Evolutionary conservation across 352 stramenopile genomes (phyloP).

Genomic region (Phytophthora sansomeana): DNA sequence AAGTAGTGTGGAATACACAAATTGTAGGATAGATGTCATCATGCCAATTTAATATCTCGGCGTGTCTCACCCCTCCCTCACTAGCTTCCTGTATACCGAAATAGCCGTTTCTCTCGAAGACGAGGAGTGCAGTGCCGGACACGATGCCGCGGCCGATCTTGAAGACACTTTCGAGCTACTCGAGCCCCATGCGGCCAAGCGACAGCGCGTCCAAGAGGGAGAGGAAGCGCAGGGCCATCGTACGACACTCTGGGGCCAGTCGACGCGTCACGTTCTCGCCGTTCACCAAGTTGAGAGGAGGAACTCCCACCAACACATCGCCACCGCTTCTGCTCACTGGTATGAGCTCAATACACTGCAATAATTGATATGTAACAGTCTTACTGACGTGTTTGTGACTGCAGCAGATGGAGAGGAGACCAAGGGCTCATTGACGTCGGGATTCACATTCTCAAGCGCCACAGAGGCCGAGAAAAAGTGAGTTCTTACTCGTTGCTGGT

Average conservation of each 20-base stretch:
- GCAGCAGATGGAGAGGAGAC: slow-evolving; percentile 25
- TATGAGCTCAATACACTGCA: slow-evolving; percentile 13
- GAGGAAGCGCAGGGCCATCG: slow-evolving; percentile 28
- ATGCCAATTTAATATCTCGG: neutral
- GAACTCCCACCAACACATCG: slow-evolving; percentile 10
- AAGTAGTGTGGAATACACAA: neutral
- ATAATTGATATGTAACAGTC: neutral
- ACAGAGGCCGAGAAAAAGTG: slow-evolving; percentile 43
- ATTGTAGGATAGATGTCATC: neutral
- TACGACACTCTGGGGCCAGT: slow-evolving; percentile 29
- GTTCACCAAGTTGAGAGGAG: slow-evolving; percentile 62
- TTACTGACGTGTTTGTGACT: neutral
- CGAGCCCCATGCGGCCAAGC: slow-evolving; percentile 25
- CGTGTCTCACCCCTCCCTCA: neutral
- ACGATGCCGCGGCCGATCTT: slow-evolving; percentile 69
- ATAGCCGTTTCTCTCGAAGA: neutral
- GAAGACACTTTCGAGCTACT: slow-evolving; percentile 54
- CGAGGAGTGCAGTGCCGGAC: neutral
- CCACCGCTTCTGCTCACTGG: slow-evolving; percentile 19
- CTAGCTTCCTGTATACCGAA: neutral
- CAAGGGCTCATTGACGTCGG: slow-evolving; percentile 34
- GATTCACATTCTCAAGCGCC: slow-evolving; percentile 52
- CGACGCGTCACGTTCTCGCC: slow-evolving; percentile 81
- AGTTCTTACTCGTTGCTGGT: slow-evolving; percentile 1
- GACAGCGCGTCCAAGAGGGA: slow-evolving; percentile 29